Evolutionary conservation across 768 basidiomycete species (phyloP), one percentile per base, ranked within the genome.

Genomic region (Steccherinum ochraceum): DNA sequence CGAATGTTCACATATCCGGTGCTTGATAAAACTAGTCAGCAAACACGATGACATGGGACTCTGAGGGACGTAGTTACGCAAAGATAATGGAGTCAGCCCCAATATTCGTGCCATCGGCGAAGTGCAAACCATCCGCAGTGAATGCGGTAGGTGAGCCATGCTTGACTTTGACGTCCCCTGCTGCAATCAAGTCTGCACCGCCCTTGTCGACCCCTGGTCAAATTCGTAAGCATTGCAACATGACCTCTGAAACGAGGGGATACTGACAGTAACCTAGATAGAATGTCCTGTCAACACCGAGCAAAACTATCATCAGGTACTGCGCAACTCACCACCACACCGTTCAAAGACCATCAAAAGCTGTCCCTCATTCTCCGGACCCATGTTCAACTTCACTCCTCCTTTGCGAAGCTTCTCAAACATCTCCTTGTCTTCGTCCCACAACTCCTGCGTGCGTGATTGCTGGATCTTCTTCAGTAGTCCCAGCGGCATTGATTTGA

Each of bases 351-450:
- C 49, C 40, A 67, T 41, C 20, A 63, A 47, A 10, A 56, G 57
- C 23, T 53, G 40, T 5, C 72, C 72, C 10, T 63, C 49, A 12
- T 67, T 69, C 30, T 68, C 63, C 5, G 45, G 47, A 0, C 72
- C 71, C 51, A 66, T 63, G 40, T 64, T 64, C 18, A 72, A 46
- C 30, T 64, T 63, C 46, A 75, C 44, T 2, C 73, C 73, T 2
- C 65, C 69, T 46, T 67, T 64, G 25, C 55, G 42, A 49, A 73
- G 49, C 2, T 64, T 66, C 11, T 69, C 64, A 44, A 66, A 65
- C 55, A 72, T 61, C 26, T 61, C 65, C 43, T 56, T 57, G 24
- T 75, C 70, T n/a, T 51, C 50, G 44, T 58, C 67, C 61, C 60
- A 64, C 11, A 49, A 40, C 42, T 54, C 45, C 27, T 59, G 48